Conservation (phyloP, 345 rosid species). For the Melastoma malabathricum region DNA sequence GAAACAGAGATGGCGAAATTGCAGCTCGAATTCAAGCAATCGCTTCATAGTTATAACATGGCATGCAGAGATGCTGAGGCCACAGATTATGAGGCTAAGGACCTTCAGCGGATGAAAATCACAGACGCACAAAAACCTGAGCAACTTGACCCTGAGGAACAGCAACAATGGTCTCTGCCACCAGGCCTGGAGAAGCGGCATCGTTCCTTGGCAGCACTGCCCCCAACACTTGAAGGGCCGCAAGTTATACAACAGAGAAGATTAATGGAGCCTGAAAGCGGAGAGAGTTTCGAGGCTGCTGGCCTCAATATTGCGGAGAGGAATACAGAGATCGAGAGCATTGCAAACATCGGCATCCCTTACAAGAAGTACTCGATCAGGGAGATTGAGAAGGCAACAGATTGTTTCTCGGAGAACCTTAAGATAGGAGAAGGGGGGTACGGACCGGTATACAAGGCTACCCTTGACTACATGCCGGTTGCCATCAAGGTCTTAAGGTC, state of each 20-base stretch:
- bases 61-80: constrained; percentile 20
- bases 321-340: neutral
- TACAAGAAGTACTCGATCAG: constrained; percentile 43
- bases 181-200: constrained; percentile 29
- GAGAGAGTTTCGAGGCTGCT: neutral
- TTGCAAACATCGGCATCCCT: constrained; percentile 8
- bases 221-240: constrained; percentile 24
- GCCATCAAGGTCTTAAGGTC: constrained; percentile 74
- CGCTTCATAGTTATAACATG: constrained; percentile 24
- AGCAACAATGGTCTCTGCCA: constrained; percentile 27
- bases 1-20: constrained; percentile 45
- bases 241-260: constrained; percentile 23
- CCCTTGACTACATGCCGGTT: constrained; percentile 40
- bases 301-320: constrained; percentile 7
- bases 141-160: constrained; percentile 26
- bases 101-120: constrained; percentile 16
- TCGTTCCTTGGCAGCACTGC: constrained; percentile 5
- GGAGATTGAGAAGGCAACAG: constrained; percentile 55
- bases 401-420: constrained; percentile 26
- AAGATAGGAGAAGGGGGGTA: constrained; percentile 93
- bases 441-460: constrained; percentile 60
- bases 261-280: constrained; percentile 21
- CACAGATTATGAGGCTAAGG: constrained; percentile 9
- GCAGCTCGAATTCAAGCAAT: constrained; percentile 42
- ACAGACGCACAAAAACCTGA: constrained; percentile 15